Evolutionary conservation across 1,284 basidiomycete genomes (phyloP).

Genomic region (Neonothopanus nambi): DNA sequence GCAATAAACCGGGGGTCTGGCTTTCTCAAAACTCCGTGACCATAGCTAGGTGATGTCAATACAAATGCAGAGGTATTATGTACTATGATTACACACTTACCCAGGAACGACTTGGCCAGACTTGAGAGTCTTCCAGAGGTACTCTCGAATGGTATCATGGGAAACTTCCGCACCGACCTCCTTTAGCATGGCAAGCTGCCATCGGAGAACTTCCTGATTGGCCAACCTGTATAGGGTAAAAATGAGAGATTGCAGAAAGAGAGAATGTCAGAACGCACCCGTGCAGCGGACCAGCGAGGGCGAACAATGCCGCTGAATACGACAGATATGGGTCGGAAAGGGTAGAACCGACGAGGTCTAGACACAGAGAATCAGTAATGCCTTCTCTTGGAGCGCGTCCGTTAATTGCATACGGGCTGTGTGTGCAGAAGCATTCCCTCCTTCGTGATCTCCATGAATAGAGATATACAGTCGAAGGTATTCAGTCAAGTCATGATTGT

Average conservation of each 20-base stretch:
- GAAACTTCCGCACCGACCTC: slow-evolving; percentile 73
- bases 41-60: slow-evolving; percentile 53
- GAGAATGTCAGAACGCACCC: slow-evolving; percentile 50
- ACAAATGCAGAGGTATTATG: background rate
- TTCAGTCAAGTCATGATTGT: slow-evolving; percentile 83
- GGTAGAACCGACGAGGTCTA: slow-evolving; percentile 93
- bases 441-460: slow-evolving; percentile 84
- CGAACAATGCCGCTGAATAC: slow-evolving; percentile 88
- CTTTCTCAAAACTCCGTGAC: slow-evolving; percentile 87
- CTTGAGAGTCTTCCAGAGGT: slow-evolving; percentile 86
- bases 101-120: slow-evolving; percentile 88
- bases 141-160: slow-evolving; percentile 77
- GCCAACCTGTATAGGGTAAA: slow-evolving; percentile 59
- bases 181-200: slow-evolving; percentile 85
- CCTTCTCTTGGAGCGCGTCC: background rate
- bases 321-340: slow-evolving; percentile 92
- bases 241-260: slow-evolving; percentile 8
- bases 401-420: slow-evolving; percentile 61
- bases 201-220: slow-evolving; percentile 88
- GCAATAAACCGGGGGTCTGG: slow-evolving; percentile 91
- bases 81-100: slow-evolving; percentile 34
- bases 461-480: slow-evolving; percentile 88
- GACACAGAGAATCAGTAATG: slow-evolving; percentile 11
- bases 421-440: slow-evolving; percentile 91
- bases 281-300: slow-evolving; percentile 89